These are phyloP conservation scores for Leccinum rimulosum DNA, from an alignment of 768 basidiomycete species.

Conservation along the genomic window DNA sequence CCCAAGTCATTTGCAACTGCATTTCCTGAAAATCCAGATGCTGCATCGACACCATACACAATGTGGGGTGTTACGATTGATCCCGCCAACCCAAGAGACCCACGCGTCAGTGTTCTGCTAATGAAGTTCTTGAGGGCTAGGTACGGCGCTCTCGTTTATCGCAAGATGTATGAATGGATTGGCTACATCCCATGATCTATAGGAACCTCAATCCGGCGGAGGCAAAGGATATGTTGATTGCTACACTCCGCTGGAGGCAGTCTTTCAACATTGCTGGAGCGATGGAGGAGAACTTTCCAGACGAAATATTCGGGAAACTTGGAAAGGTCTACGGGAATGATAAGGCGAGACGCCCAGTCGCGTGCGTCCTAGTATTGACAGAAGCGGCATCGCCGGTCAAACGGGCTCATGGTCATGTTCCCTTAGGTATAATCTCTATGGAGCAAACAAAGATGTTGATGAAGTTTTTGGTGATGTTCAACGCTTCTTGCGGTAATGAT, in stretches of 20 bases:
- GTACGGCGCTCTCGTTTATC: neutral
- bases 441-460: conserved; percentile 61
- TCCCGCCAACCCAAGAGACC: conserved; percentile 52
- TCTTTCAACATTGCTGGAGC: conserved; percentile 61
- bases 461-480: conserved; percentile 75
- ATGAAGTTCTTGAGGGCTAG: conserved; percentile 79
- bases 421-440: conserved; percentile 75
- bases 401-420: neutral
- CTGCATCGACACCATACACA: conserved; percentile 46
- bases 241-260: conserved; percentile 69
- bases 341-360: conserved; percentile 65
- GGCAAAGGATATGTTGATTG: conserved; percentile 64
- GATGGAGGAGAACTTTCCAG: conserved; percentile 58
- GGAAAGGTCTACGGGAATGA: conserved; percentile 69
- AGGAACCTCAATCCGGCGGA: conserved; percentile 54
- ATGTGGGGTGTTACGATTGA: conserved; percentile 76
- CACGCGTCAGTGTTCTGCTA: conserved; percentile 69
- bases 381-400: neutral
- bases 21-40: conserved; percentile 56
- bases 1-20: conserved; percentile 56
- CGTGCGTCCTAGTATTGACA: conserved; percentile 41
- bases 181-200: neutral
- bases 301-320: conserved; percentile 61
- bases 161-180: neutral
- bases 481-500: conserved; percentile 65